These are phyloP conservation scores for Chalaropsis thielavioides DNA, from an alignment of 2,329 filamentous ascomycete species.

Conservation along the genomic window DNA sequence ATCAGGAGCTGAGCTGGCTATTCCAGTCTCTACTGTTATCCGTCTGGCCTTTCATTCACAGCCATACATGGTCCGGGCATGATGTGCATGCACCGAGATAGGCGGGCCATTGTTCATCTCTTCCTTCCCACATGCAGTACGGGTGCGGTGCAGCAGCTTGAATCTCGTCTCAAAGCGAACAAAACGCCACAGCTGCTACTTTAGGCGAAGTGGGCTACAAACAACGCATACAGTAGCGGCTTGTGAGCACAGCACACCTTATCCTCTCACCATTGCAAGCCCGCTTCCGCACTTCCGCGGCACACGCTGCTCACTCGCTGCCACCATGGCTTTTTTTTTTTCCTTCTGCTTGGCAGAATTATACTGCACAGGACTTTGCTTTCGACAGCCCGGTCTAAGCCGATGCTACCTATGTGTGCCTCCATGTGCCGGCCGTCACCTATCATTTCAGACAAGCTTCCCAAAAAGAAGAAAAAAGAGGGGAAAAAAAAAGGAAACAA, in stretches of 20 bases:
- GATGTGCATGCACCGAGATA: neutral
- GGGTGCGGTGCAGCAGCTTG: neutral
- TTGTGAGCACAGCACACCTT: neutral
- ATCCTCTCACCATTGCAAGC: neutral
- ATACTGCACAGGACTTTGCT: neutral
- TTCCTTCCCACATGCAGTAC: neutral
- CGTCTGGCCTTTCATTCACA: neutral
- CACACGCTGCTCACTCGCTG: neutral
- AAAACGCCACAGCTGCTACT: constrained; percentile 1
- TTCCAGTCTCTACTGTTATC: neutral
- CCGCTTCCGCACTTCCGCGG: neutral
- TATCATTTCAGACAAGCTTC: neutral
- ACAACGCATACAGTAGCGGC: constrained; percentile 2
- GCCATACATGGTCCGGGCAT: neutral
- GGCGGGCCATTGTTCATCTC: neutral
- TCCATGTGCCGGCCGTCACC: neutral
- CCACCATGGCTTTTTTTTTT: neutral
- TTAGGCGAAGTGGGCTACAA: neutral
- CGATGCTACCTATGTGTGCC: neutral
- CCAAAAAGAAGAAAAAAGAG: no score
- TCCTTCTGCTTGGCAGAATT: neutral
- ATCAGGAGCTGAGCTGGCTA: neutral
- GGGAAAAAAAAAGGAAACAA: no score
- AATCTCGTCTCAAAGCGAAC: constrained; percentile 2
- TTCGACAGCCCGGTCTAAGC: neutral